These are phyloP conservation scores for Pseudogymnoascus sp. DNA, from an alignment of 2,329 filamentous ascomycete genomes.

Conservation along the genomic window DNA sequence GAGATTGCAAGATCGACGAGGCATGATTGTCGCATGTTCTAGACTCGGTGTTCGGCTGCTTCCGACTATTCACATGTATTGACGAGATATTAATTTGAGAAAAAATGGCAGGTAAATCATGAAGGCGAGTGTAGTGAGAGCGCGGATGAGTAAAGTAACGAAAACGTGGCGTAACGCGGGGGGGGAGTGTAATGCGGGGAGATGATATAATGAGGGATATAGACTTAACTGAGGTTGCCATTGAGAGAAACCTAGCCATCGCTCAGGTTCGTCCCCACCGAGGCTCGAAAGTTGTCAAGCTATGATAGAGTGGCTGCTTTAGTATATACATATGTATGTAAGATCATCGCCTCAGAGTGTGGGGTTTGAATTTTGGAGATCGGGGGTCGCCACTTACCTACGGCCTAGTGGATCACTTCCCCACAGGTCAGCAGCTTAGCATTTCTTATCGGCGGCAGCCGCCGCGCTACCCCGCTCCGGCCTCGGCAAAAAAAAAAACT, in stretches of 20 bases:
- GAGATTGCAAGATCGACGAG: not conserved
- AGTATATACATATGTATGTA: not conserved
- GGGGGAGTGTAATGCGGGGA: not conserved
- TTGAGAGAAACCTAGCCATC: not conserved
- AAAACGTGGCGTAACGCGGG: not conserved
- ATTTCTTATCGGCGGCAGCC: not conserved
- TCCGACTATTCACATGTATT: not conserved
- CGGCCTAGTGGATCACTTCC: not conserved
- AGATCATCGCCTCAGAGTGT: not conserved
- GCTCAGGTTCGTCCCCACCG: not conserved
- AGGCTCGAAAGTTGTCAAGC: not conserved
- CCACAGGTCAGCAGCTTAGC: not conserved
- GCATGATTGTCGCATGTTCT: not conserved
- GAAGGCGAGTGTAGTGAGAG: not conserved
- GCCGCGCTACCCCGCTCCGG: not conserved
- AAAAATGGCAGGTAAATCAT: not conserved
- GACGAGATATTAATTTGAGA: not conserved
- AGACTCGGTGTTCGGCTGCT: not conserved
- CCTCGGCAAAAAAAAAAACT: not conserved
- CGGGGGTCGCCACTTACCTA: not conserved
- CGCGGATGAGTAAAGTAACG: not conserved
- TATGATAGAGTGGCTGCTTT: not conserved
- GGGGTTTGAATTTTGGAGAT: too few relatives aligned
- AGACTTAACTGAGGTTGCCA: not conserved
- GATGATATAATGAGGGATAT: not conserved